Conservation (phyloP, 2,329 filamentous ascomycete species). For the Drechslerella stenobrocha region DNA sequence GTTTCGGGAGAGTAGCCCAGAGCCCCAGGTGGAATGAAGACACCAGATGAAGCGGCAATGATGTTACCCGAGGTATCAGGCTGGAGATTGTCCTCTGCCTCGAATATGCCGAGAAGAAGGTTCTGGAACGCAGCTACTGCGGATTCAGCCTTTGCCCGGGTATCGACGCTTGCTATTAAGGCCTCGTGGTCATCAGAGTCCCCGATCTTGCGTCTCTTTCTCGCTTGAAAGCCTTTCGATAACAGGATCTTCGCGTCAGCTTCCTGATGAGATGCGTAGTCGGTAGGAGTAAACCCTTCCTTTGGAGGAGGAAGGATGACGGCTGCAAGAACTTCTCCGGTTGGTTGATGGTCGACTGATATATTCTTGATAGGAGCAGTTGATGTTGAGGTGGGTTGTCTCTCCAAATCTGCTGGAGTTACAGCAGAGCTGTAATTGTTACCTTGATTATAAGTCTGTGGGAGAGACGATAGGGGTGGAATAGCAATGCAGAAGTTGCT, state of each 20-base stretch:
- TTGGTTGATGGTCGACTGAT: constrained; percentile 23
- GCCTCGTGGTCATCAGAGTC: constrained; percentile 64
- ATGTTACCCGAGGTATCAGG: constrained; percentile 59
- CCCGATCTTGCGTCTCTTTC: constrained; percentile 56
- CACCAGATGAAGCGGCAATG: constrained; percentile 61
- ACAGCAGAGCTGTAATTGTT: constrained; percentile 28
- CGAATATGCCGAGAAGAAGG: constrained; percentile 72
- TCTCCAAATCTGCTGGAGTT: constrained; percentile 10
- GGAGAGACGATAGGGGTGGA: constrained; percentile 30
- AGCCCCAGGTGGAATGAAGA: constrained; percentile 61
- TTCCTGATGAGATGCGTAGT: constrained; percentile 26
- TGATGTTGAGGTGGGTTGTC: constrained; percentile 13
- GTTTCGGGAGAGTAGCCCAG: constrained; percentile 62
- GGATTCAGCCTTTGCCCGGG: constrained; percentile 77
- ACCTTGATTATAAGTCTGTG: neutral
- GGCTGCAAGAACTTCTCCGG: constrained; percentile 45
- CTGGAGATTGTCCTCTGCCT: constrained; percentile 72
- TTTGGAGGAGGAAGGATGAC: constrained; percentile 51
- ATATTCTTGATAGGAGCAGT: constrained; percentile 6
- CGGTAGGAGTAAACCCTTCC: constrained; percentile 27
- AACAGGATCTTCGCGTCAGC: constrained; percentile 24
- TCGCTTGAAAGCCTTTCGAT: constrained; percentile 20
- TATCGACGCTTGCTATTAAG: constrained; percentile 69
- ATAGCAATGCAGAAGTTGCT: constrained; percentile 47
- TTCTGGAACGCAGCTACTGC: constrained; percentile 71